These are phyloP conservation scores for Umbelopsis vinacea DNA, from an alignment of 192 early-diverging fungal species.

Conservation along the genomic window DNA sequence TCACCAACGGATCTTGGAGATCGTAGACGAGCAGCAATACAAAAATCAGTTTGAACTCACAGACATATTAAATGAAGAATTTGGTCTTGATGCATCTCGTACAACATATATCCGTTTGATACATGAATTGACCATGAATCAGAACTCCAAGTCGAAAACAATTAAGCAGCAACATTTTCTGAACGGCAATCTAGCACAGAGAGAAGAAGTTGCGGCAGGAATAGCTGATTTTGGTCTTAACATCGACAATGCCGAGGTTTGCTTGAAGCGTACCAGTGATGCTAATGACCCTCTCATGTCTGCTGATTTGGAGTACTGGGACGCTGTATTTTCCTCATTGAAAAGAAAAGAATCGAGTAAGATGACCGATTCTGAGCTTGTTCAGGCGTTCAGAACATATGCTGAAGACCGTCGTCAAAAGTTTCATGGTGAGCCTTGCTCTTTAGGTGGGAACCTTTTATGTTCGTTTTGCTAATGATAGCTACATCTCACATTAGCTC, in stretches of 20 bases:
- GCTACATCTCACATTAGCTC: neutral
- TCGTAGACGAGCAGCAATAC: neutral
- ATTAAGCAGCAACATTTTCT: neutral
- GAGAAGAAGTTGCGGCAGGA: too few relatives aligned
- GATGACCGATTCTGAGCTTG: neutral
- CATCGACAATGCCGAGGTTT: too few relatives aligned
- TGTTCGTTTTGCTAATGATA: neutral
- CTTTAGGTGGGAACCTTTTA: neutral
- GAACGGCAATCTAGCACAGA: too few relatives aligned
- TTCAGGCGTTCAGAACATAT: neutral
- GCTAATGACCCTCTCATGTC: too few relatives aligned
- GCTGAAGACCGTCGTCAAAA: neutral
- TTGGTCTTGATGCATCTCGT: neutral
- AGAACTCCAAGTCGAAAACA: neutral
- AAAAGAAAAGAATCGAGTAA: neutral
- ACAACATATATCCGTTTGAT: neutral
- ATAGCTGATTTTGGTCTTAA: too few relatives aligned
- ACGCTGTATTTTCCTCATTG: neutral
- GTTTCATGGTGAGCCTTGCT: neutral
- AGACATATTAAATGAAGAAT: slow-evolving; percentile 2
- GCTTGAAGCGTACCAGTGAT: too few relatives aligned
- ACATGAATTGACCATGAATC: neutral
- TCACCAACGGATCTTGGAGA: neutral
- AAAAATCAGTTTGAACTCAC: slow-evolving; percentile 1
- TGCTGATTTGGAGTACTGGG: too few relatives aligned